Base-by-base conservation (phyloP, 768 basidiomycete genomes). In the Tulasnella calospora region DNA sequence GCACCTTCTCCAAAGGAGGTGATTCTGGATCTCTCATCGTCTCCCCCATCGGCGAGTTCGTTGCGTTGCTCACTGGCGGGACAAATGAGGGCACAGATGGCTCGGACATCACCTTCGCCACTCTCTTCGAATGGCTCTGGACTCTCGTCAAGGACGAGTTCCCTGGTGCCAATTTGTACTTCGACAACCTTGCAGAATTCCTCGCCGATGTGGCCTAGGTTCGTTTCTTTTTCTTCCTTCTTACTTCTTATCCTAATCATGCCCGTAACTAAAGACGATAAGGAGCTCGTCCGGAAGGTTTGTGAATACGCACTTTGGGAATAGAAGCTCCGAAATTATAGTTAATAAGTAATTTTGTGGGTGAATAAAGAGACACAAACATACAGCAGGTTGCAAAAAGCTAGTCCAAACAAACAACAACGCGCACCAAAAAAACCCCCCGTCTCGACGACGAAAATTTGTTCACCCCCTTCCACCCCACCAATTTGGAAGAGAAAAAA, bases 161-260 rank as follows among this genome's bases (percentile, higher is more conserved):
- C 79, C 76, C 67, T 2, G 76, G 69, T 35, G 79, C 79, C 41
- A 55, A 79, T 69, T 30, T 79, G 13, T 77, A 76, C 46, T 80
- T 73, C 71, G 79, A 80, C 44, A 40, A 79, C 44, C 40, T 38
- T 33, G 36, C 5, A 17, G 69, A 40, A 5, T 78, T 78, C 71
- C 27, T 78, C 61, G 36, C 70, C 41, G 78, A 79, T 33, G 41
- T n/a, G 27, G 69, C 44, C 79, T 71, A 80, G 57, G 79, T 79
- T 79, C 79, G 79, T 79, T 70, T 76, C 51, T 74, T 73, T 76
- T 15, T 80, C n/a, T n/a, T n/a, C n/a, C n/a, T n/a, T n/a, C n/a
- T n/a, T n/a, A n/a, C n/a, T n/a, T n/a, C n/a, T n/a, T n/a, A n/a
- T n/a, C n/a, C n/a, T n/a, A n/a, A n/a, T n/a, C n/a, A n/a, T n/a